phyloP scores from a whole-genome alignment of 2,329 filamentous ascomycete species.

The Amesomyces nigricolor region DNA sequence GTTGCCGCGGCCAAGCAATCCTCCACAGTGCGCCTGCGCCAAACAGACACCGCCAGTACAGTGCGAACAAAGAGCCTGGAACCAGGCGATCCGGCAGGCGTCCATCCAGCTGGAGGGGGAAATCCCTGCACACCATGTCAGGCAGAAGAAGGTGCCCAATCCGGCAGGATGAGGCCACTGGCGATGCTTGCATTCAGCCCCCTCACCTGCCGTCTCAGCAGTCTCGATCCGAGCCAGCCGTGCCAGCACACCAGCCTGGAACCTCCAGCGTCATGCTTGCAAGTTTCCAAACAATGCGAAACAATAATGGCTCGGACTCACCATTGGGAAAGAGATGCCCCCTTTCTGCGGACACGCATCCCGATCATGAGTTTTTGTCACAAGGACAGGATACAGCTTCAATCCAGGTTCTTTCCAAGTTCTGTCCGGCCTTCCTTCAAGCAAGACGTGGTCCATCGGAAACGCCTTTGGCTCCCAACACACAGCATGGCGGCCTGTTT shows the following conservation, averaged over 20 bases:
- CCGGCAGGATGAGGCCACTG: conserved; percentile 11
- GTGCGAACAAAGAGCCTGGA: conserved; percentile 8
- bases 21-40: conserved; percentile 14
- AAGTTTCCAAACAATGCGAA: neutral
- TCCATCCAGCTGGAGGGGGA: conserved; percentile 2
- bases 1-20: conserved; percentile 13
- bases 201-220: conserved; percentile 1
- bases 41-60: conserved; percentile 10
- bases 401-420: neutral
- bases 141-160: conserved; percentile 24
- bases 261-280: neutral
- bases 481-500: too few species aligned
- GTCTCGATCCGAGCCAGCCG: conserved; percentile 10
- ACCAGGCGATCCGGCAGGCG: conserved; percentile 4
- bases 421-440: neutral
- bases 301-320: neutral
- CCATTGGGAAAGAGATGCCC: neutral
- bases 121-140: conserved; percentile 6
- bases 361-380: conserved; percentile 2
- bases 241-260: conserved; percentile 8
- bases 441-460: neutral
- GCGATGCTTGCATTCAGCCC: conserved; percentile 3
- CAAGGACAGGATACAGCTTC: neutral
- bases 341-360: neutral
- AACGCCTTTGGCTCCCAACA: neutral